These are phyloP conservation scores for Naganishia albida DNA, from an alignment of 1,284 basidiomycete genomes.

Conservation along the genomic window DNA sequence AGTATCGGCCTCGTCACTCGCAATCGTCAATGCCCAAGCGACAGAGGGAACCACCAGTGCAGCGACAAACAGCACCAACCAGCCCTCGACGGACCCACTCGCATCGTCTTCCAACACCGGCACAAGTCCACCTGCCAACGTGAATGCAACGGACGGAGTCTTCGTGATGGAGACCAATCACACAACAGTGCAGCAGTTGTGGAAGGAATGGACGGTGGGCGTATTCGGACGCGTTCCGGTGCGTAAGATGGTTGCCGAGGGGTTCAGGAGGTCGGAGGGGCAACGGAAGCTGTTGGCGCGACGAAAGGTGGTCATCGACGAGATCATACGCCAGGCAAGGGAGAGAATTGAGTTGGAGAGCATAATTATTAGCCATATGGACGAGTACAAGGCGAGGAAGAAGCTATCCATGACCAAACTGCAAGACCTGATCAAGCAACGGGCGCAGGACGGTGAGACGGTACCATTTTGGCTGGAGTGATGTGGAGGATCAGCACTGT, in stretches of 20 bases:
- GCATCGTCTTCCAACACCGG: neutral
- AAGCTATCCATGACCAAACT: constrained; percentile 6
- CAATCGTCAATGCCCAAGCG: neutral
- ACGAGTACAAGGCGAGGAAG: neutral
- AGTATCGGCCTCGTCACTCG: too few relatives aligned
- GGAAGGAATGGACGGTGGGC: constrained; percentile 13
- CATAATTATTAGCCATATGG: neutral
- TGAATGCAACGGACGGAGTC: neutral
- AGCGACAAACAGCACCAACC: neutral
- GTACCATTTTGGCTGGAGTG: constrained; percentile 19
- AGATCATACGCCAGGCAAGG: constrained; percentile 1
- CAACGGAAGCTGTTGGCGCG: constrained; percentile 9
- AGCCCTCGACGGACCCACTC: neutral
- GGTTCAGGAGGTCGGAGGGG: neutral
- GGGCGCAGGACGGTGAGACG: neutral
- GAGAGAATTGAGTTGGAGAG: constrained; percentile 3
- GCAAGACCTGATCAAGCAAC: constrained; percentile 9
- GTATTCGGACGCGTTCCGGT: constrained; percentile 7
- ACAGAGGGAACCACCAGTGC: neutral
- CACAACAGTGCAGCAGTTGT: constrained; percentile 3
- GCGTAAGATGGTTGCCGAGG: neutral
- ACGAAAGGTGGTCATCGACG: constrained; percentile 2
- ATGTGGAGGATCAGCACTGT: too few relatives aligned
- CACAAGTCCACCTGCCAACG: neutral
- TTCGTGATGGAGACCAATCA: constrained; percentile 7